Evolutionary conservation across 257 asterid species (phyloP).

Genomic region (Gynochthodes officinalis): DNA sequence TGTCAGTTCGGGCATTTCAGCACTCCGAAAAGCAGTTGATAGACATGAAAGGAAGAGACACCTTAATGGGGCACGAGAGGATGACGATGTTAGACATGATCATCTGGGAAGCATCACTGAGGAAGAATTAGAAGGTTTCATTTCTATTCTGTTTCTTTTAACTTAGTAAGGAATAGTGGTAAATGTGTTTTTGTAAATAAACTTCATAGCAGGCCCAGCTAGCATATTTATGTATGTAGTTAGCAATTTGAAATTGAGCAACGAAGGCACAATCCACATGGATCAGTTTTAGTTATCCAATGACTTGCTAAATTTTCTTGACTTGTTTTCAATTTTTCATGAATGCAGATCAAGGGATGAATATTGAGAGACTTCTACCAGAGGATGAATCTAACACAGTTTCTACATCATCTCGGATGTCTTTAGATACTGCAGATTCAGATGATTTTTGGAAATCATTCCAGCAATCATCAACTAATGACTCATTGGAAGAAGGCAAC

Average conservation of each 20-base stretch:
- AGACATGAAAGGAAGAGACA: constrained; percentile 40
- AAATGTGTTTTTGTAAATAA: neutral
- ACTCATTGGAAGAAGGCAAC: constrained; percentile 21
- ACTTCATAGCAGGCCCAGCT: neutral
- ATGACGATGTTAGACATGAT: constrained; percentile 36
- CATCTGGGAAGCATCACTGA: constrained; percentile 31
- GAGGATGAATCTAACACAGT: constrained; percentile 40
- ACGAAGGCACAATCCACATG: neutral
- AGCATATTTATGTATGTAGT: neutral
- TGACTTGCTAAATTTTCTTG: neutral
- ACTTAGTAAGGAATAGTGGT: constrained; percentile 1
- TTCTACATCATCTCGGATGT: constrained; percentile 29
- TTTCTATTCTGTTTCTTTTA: constrained; percentile 19
- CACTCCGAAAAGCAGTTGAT: constrained; percentile 57
- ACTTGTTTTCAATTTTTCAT: neutral
- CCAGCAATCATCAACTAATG: constrained; percentile 30
- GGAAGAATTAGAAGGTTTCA: constrained; percentile 57
- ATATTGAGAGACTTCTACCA: constrained; percentile 29
- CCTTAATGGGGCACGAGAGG: constrained; percentile 41
- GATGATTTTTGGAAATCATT: constrained; percentile 55
- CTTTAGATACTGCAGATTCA: constrained; percentile 30
- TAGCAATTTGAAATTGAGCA: neutral
- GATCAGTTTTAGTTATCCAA: neutral
- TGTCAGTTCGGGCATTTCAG: constrained; percentile 42
- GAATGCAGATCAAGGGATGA: constrained; percentile 41